Conservation (phyloP, 1,139 yeast species). For the Pneumocystis oryctolagi region DNA sequence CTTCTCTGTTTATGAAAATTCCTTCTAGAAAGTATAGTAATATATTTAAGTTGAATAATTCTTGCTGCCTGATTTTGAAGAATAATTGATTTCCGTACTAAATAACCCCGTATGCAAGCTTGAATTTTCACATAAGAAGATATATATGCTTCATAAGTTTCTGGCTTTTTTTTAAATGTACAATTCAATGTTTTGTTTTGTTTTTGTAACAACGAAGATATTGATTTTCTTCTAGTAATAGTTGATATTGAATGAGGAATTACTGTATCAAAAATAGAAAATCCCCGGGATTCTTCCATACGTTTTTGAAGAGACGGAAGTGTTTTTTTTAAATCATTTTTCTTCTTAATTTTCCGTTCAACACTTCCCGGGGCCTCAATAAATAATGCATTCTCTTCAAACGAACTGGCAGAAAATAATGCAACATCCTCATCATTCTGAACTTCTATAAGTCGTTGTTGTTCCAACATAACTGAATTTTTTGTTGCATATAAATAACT, state of each 20-base stretch:
- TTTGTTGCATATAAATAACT: slow-evolving; percentile 11
- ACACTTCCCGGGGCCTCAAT: slow-evolving; percentile 12
- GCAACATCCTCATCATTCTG: slow-evolving; percentile 5
- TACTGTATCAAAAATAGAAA: not conserved
- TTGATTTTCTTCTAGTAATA: not conserved
- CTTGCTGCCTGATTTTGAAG: not conserved
- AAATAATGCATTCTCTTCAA: slow-evolving; percentile 3
- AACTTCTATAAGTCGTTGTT: slow-evolving; percentile 1
- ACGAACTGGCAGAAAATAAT: slow-evolving; percentile 2
- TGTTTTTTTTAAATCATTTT: not conserved
- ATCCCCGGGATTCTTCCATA: not conserved
- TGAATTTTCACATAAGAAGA: not conserved
- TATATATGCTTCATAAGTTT: not conserved
- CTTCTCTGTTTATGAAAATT: not conserved
- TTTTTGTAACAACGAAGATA: not conserved
- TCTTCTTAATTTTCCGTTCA: slow-evolving; percentile 7
- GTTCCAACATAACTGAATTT: slow-evolving; percentile 5
- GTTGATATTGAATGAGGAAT: not conserved
- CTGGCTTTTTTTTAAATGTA: not conserved
- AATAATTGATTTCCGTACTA: not conserved
- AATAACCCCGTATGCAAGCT: not conserved
- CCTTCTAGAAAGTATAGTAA: not conserved
- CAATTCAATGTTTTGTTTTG: not conserved
- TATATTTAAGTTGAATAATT: not conserved
- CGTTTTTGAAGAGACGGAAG: not conserved